Conservation (phyloP, 129 eudicot genomes). For the Centella asiatica region DNA sequence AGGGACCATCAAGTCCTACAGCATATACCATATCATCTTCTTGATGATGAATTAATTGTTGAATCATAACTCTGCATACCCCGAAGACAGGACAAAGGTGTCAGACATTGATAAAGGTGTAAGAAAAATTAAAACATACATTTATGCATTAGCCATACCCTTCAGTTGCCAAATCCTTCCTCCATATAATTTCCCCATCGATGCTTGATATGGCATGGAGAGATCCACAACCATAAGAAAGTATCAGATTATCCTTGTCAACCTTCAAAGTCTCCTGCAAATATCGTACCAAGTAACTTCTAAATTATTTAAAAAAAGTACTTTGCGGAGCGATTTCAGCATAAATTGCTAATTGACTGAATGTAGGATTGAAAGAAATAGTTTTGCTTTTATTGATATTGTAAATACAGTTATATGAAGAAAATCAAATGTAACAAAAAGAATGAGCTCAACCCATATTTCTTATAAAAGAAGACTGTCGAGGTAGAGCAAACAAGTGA, state of each 20-base stretch:
- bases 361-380: no score
- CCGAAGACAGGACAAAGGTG: slow-evolving; percentile 13
- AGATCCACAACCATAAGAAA: slow-evolving; percentile 58
- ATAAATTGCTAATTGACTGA: neutral
- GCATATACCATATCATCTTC: slow-evolving; percentile 52
- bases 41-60: slow-evolving; percentile 53
- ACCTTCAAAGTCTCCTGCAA: slow-evolving; percentile 69
- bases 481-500: neutral
- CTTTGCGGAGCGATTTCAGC: neutral
- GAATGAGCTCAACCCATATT: no score
- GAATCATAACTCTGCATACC: slow-evolving; percentile 57
- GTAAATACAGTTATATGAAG: neutral
- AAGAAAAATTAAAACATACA: neutral
- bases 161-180: slow-evolving; percentile 56
- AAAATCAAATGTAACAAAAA: slow-evolving; percentile 4
- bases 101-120: neutral
- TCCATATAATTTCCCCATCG: slow-evolving; percentile 91
- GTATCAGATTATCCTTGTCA: slow-evolving; percentile 55
- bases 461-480: neutral
- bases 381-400: neutral
- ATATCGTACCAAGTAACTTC: neutral
- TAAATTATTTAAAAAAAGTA: slow-evolving; percentile 3
- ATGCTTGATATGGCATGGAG: slow-evolving; percentile 87
- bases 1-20: slow-evolving; percentile 48
- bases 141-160: slow-evolving; percentile 38